These are phyloP conservation scores for Myxozyma geophila DNA, from an alignment of 805 yeast species.

Conservation along the genomic window DNA sequence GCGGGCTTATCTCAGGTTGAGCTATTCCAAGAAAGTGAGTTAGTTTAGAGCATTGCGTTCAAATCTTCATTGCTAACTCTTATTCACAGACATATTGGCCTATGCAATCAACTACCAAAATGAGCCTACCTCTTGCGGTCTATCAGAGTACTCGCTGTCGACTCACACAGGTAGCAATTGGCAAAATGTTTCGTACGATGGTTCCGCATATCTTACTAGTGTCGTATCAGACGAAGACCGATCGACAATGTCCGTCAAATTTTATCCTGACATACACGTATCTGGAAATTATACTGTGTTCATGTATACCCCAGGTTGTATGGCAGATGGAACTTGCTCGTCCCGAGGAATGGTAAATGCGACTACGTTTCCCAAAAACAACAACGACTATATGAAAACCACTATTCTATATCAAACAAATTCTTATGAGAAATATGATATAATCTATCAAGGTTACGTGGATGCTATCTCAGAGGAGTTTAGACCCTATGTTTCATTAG, in stretches of 20 bases:
- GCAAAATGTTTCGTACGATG: constrained; percentile 41
- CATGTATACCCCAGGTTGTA: constrained; percentile 88
- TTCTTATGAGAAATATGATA: constrained; percentile 76
- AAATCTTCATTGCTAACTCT: not conserved
- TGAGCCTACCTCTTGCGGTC: constrained; percentile 61
- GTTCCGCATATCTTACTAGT: constrained; percentile 44
- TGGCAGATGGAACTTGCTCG: constrained; percentile 65
- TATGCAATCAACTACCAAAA: constrained; percentile 79
- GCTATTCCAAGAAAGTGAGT: constrained; percentile 60
- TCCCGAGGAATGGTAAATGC: constrained; percentile 79
- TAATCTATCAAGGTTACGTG: constrained; percentile 70
- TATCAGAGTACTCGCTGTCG: constrained; percentile 41
- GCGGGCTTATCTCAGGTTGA: constrained; percentile 77
- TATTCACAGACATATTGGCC: constrained; percentile 49
- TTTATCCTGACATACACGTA: constrained; percentile 69
- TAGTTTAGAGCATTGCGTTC: not conserved
- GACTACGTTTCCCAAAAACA: constrained; percentile 59
- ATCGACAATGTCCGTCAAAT: constrained; percentile 36
- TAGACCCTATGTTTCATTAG: constrained; percentile 53
- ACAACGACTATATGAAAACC: constrained; percentile 48
- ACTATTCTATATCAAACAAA: constrained; percentile 79
- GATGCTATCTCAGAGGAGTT: constrained; percentile 47
- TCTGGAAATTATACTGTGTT: constrained; percentile 76
- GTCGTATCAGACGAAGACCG: constrained; percentile 38
- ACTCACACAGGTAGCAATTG: constrained; percentile 15